Conservation (phyloP, 257 asterid genomes). For the Solanum infundibuliforme region DNA sequence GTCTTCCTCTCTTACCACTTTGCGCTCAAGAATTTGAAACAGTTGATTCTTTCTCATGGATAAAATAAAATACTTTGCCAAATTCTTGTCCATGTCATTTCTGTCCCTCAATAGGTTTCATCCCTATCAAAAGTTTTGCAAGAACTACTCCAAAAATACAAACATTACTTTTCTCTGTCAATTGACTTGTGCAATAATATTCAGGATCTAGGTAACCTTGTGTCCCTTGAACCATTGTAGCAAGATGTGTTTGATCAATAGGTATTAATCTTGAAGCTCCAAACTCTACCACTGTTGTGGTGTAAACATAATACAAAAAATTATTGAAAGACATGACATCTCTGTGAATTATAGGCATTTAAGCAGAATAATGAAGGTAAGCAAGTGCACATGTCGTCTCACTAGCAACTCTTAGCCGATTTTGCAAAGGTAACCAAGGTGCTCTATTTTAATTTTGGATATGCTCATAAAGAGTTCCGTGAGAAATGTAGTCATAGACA, state of each 20-base stretch:
- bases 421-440: slow-evolving; percentile 46
- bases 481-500: slow-evolving; percentile 37
- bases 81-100: slow-evolving; percentile 11
- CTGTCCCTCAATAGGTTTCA: slow-evolving; percentile 15
- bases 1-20: slow-evolving; percentile 28
- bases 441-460: slow-evolving; percentile 21
- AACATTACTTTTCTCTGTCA: slow-evolving; percentile 50
- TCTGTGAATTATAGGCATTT: slow-evolving; percentile 39
- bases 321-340: slow-evolving; percentile 52
- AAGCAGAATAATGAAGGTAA: slow-evolving; percentile 52
- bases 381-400: slow-evolving; percentile 48
- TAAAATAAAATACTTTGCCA: slow-evolving; percentile 19
- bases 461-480: slow-evolving; percentile 32
- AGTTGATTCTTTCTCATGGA: slow-evolving; percentile 19
- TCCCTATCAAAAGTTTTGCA: slow-evolving; percentile 42
- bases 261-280: slow-evolving; percentile 51
- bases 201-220: slow-evolving; percentile 52
- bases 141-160: slow-evolving; percentile 49
- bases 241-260: slow-evolving; percentile 34
- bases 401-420: slow-evolving; percentile 25
- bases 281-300: slow-evolving; percentile 44
- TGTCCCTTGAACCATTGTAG: slow-evolving; percentile 53
- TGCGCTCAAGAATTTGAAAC: slow-evolving; percentile 22
- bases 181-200: slow-evolving; percentile 34
- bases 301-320: slow-evolving; percentile 27